These are phyloP conservation scores for Lactifluus rugatus DNA, from an alignment of 768 basidiomycete species.

Conservation along the genomic window DNA sequence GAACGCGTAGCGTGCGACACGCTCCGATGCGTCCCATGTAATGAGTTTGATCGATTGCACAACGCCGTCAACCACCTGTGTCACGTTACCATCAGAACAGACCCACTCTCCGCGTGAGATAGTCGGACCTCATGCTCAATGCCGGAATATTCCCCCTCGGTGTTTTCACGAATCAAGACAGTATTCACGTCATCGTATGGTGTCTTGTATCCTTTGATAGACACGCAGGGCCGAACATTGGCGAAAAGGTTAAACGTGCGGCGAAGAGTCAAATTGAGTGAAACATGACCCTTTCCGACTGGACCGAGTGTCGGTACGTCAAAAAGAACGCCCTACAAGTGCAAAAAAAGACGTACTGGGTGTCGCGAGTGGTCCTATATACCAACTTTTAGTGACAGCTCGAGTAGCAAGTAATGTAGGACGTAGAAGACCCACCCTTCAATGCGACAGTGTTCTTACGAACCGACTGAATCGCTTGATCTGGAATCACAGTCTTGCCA, in stretches of 20 bases:
- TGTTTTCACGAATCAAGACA: constrained; percentile 97
- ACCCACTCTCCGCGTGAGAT: background rate
- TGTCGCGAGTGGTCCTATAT: constrained; percentile 86
- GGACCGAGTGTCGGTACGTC: constrained; percentile 7
- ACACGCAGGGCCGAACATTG: constrained; percentile 94
- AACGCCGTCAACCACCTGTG: constrained; percentile 89
- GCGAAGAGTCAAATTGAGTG: constrained; percentile 91
- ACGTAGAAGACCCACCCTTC: constrained; percentile 54
- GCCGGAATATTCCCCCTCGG: constrained; percentile 98
- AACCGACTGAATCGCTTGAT: constrained; percentile 80
- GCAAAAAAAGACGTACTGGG: constrained; percentile 58
- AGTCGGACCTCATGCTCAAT: constrained; percentile 89
- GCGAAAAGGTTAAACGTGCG: constrained; percentile 98
- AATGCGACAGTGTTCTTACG: constrained; percentile 96
- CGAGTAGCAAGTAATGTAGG: background rate
- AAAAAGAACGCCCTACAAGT: background rate
- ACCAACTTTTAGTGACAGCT: background rate
- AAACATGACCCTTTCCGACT: constrained; percentile 99
- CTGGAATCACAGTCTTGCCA: constrained; percentile 96
- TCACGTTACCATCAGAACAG: constrained; percentile 7
- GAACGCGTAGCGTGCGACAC: constrained; percentile 97
- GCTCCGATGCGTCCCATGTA: constrained; percentile 97
- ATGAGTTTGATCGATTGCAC: constrained; percentile 99
- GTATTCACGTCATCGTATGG: constrained; percentile 98
- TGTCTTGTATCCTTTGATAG: constrained; percentile 95